Base-by-base conservation (phyloP, 2,329 filamentous ascomycete species). In the Pseudomassariella vexata region DNA sequence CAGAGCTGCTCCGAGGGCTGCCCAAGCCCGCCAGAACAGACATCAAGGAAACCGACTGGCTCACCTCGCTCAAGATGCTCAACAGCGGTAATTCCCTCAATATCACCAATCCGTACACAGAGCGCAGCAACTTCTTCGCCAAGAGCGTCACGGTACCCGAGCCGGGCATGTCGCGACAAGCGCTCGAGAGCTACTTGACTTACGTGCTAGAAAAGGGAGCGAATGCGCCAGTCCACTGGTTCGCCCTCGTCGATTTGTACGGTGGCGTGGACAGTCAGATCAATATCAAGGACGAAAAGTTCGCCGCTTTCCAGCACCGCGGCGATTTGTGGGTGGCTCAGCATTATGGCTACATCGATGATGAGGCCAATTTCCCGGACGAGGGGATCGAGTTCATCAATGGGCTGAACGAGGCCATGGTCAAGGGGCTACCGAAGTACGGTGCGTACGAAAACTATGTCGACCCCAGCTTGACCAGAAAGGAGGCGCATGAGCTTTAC, bases 251-350 rank as follows among this genome's bases (percentile, higher is more conserved):
- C 8, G 50, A 59, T 31, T 41, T 62, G 6, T 59, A 55, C 26
- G 58, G 58, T 9, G 58, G 58, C 4, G 26, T 32, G 6, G 47
- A 50, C 25, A 59, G 55, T 28, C 45, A 46, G 30, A 59, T 62
- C 37, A 48, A 28, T 30, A 29, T 15, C 6, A 41, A 38, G 24
- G 34, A 34, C 11, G 6, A 12, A 2, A 12, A 28, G 10, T 37
- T 32, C 34, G 40, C 42, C 3, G 46, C 52, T 5, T 60, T 53
- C 34, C 40, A 37, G 5, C 46, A 52, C 28, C 51, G 56, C 8
- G 36, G 53, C 34, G 39, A 49, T 19, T 39, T 55, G 14, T 60
- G 53, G 49, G 48, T 55, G 11, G 44, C 46, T 12, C 57, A 61
- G 32, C 35, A 59, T 19, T 45, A 52, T 21, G 48, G 42, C 15